Evolutionary conservation across 2,329 filamentous ascomycete species (phyloP).

Genomic region (Cladosporium sp.): DNA sequence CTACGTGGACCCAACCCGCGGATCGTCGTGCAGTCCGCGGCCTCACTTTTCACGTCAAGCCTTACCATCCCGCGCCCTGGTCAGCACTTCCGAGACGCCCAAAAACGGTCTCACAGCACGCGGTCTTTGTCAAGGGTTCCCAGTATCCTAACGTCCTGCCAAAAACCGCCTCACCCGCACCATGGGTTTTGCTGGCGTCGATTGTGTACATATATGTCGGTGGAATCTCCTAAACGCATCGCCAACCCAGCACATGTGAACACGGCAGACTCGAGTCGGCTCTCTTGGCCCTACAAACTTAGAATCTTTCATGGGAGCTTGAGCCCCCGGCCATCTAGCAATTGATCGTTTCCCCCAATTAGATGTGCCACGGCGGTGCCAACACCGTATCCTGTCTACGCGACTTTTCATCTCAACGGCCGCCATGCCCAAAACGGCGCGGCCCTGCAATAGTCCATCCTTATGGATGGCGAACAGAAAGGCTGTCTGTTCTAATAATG

Average conservation of each 20-base stretch:
- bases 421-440: slow-evolving; percentile 11
- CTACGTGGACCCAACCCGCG: slow-evolving; percentile 5
- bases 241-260: not conserved
- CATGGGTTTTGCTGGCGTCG: no score
- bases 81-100: not conserved
- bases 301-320: slow-evolving; percentile 6
- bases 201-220: no score
- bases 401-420: slow-evolving; percentile 13
- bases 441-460: slow-evolving; percentile 11
- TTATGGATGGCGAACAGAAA: slow-evolving; percentile 8
- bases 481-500: slow-evolving; percentile 11
- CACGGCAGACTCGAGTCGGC: not conserved
- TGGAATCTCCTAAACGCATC: no score
- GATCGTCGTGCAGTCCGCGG: slow-evolving; percentile 7
- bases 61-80: no score
- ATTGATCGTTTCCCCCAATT: slow-evolving; percentile 7
- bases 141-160: not conserved
- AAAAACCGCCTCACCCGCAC: not conserved
- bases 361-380: slow-evolving; percentile 9
- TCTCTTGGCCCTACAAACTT: not conserved
- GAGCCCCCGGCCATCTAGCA: slow-evolving; percentile 10
- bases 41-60: not conserved
- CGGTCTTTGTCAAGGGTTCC: not conserved
- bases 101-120: not conserved
- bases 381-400: slow-evolving; percentile 12